These are phyloP conservation scores for Sutorius australiensis DNA, from an alignment of 768 basidiomycete species.

Conservation along the genomic window DNA sequence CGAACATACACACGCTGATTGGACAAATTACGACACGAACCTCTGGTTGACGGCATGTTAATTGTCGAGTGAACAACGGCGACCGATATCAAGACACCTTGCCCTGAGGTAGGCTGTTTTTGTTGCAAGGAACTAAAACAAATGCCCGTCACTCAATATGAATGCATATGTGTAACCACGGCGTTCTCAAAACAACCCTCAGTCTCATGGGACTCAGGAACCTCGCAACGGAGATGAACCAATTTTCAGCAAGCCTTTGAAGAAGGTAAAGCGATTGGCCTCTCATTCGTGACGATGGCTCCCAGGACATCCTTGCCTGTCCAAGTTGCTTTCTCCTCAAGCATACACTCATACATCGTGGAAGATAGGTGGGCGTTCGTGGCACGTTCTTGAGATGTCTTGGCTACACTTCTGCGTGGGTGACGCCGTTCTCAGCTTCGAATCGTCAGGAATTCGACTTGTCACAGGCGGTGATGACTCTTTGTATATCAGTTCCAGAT, in stretches of 20 bases:
- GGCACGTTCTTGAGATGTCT: not conserved
- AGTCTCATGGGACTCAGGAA: too few relatives aligned
- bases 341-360: not conserved
- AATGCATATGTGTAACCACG: not conserved
- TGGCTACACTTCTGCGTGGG: too few relatives aligned
- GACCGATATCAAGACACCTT: not conserved
- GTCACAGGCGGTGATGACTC: not conserved
- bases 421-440: not conserved
- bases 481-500: not conserved
- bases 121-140: not conserved
- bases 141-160: not conserved
- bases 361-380: not conserved
- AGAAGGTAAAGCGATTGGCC: not conserved
- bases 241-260: not conserved
- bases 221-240: not conserved
- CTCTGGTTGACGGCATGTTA: not conserved
- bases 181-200: too few relatives aligned
- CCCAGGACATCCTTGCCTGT: too few relatives aligned
- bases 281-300: too few relatives aligned
- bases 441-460: not conserved
- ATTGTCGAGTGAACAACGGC: not conserved
- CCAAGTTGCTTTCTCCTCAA: too few relatives aligned
- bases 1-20: not conserved
- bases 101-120: not conserved
- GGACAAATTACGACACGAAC: not conserved